These are phyloP conservation scores for Sarocladiaceae sp. DNA, from an alignment of 2,329 filamentous ascomycete species.

Conservation along the genomic window DNA sequence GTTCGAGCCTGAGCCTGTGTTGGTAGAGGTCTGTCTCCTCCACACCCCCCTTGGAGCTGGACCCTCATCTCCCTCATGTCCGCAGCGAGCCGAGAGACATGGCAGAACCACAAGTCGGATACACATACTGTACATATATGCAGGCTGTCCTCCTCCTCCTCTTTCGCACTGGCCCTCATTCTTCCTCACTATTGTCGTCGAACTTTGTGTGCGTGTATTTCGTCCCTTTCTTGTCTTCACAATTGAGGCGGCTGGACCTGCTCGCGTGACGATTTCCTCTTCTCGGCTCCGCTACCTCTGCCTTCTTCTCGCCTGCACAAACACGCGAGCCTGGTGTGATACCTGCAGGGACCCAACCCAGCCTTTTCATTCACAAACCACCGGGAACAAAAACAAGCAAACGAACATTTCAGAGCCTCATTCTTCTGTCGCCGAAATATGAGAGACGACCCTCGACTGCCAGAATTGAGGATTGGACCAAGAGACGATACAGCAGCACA, in stretches of 20 bases:
- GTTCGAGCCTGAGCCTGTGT: neutral
- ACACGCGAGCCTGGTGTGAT: neutral
- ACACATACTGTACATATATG: too few species aligned
- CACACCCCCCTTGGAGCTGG: neutral
- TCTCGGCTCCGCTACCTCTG: neutral
- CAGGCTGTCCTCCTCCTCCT: neutral
- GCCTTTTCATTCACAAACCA: too few species aligned
- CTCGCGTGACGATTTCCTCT: constrained; percentile 9
- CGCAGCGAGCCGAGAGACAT: constrained; percentile 2
- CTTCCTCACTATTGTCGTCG: neutral
- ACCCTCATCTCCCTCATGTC: constrained; percentile 1
- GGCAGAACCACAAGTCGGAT: constrained; percentile 3
- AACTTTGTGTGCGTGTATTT: neutral
- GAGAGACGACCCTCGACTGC: constrained; percentile 7
- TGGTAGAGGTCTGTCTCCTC: constrained; percentile 1
- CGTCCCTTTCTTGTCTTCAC: neutral
- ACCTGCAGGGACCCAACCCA: too few species aligned
- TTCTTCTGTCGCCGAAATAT: constrained; percentile 11
- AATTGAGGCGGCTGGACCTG: constrained; percentile 1
- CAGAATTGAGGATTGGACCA: constrained; percentile 9
- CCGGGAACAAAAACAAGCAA: too few species aligned
- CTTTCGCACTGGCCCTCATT: neutral
- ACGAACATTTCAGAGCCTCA: too few species aligned
- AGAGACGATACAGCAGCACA: constrained; percentile 15
- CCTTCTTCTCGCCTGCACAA: neutral